These are phyloP conservation scores for Linaria vulgaris DNA, from an alignment of 257 asterid species.

Conservation along the genomic window DNA sequence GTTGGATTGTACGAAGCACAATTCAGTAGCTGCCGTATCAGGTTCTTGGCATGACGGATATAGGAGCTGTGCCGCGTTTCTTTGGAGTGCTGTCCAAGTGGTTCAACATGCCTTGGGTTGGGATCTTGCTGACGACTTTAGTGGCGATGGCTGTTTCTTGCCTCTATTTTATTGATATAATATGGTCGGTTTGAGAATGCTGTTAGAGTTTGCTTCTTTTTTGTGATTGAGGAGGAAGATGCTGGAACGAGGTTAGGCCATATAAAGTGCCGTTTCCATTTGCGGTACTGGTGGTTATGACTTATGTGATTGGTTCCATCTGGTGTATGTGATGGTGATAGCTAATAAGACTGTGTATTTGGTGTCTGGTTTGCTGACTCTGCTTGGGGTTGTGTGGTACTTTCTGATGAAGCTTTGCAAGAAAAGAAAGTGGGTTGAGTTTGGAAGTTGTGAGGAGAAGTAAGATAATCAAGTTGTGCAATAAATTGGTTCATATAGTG, in stretches of 20 bases:
- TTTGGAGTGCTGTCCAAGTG: slow-evolving; percentile 43
- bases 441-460: slow-evolving; percentile 23
- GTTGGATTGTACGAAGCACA: slow-evolving; percentile 73
- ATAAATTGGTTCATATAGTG: not conserved
- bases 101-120: slow-evolving; percentile 73
- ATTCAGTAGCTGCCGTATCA: slow-evolving; percentile 48
- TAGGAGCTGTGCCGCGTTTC: slow-evolving; percentile 42
- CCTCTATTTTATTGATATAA: slow-evolving; percentile 37
- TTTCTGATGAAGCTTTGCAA: slow-evolving; percentile 51
- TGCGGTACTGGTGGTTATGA: slow-evolving; percentile 39
- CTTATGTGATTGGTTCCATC: slow-evolving; percentile 69
- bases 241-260: slow-evolving; percentile 42
- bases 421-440: slow-evolving; percentile 42
- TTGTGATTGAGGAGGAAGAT: slow-evolving; percentile 47
- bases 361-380: slow-evolving; percentile 52
- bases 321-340: slow-evolving; percentile 53
- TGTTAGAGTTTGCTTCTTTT: slow-evolving; percentile 56
- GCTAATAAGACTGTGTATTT: slow-evolving; percentile 52
- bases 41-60: slow-evolving; percentile 59
- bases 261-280: slow-evolving; percentile 47
- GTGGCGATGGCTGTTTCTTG: slow-evolving; percentile 46
- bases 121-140: slow-evolving; percentile 44
- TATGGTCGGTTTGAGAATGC: slow-evolving; percentile 63
- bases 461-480: slow-evolving; percentile 3
- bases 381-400: slow-evolving; percentile 48